A percentile compares a stretch with the other conserved stretches of the same genome.
phyloP scores from a whole-genome alignment of 495 filamentous ascomycete species.

The Tuber magnatum region DNA sequence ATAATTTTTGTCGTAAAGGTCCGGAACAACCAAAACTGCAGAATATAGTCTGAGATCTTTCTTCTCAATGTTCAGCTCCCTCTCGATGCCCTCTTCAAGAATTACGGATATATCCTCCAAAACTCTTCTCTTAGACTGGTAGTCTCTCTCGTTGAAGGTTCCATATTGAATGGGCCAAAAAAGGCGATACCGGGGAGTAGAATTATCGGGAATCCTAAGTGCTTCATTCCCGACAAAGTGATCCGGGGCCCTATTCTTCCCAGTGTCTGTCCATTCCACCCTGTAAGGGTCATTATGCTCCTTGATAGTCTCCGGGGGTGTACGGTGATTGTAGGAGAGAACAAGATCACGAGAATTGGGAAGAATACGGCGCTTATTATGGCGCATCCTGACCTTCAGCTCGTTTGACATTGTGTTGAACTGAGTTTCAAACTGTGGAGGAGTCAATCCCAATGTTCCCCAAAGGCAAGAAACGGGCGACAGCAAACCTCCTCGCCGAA shows the following conservation, averaged over 20 bases:
- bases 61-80: constrained; percentile 67
- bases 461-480: constrained; percentile 14
- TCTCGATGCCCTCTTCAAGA: constrained; percentile 75
- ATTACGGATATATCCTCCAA: constrained; percentile 80
- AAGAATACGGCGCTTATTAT: constrained; percentile 82
- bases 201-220: constrained; percentile 76
- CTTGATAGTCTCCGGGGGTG: constrained; percentile 71
- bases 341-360: constrained; percentile 94
- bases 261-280: constrained; percentile 89
- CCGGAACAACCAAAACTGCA: constrained; percentile 90
- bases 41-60: constrained; percentile 81
- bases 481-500: constrained; percentile 68
- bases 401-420: constrained; percentile 76
- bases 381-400: constrained; percentile 79
- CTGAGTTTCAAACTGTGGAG: constrained; percentile 59
- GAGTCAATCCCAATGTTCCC: background rate
- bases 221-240: constrained; percentile 76
- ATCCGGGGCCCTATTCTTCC: constrained; percentile 52
- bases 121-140: constrained; percentile 63
- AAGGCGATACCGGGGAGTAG: constrained; percentile 80
- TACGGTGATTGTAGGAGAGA: constrained; percentile 80
- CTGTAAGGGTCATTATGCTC: constrained; percentile 90
- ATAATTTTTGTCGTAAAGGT: constrained; percentile 90
- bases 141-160: constrained; percentile 84
- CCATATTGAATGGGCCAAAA: constrained; percentile 87